Evolutionary conservation across 805 yeast genomes (phyloP), one percentile per base, ranked within the genome.

Genomic region (Candida ficus): DNA sequence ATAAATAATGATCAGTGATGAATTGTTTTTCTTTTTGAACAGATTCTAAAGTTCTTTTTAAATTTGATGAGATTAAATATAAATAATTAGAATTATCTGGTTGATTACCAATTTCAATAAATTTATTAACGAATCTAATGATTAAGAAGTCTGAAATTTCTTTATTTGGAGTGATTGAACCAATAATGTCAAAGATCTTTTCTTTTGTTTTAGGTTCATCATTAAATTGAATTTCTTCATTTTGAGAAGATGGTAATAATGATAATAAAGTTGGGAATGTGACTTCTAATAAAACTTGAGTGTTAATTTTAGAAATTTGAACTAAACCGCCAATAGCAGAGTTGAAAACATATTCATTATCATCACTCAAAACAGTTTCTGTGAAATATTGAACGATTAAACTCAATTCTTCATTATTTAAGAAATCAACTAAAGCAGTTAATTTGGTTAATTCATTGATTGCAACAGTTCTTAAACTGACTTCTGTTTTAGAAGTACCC

Each of bases 401-500:
- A 22, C 77, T 73, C 21, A 76, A 58, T 49, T 88, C 95, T 38
- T 75, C 74, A 4, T 52, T 47, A 13, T 60, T 59, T 35, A 88
- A 61, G 47, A 76, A 80, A 1, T 62, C 63, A 2, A 62, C 58
- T 48, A 84, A 62, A 23, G 67, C 62, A 8, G 80, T 64, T 32
- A 87, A 53, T 37, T 76, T 75, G 1, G 78, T 69, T 37, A 88
- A 68, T 33, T 83, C 85, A 39, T 76, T 76, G 22, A 84, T 65
- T 1, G 93, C 75, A 30, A 82, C 63, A 21, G 83, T 70, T 52
- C 88, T 71, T 42, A 88, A 67, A 2, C 89, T 76, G 10, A 79
- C 80, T 52, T 86, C 96, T 23, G 76, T 63, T 26, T 70, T 71
- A 0, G 95, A 78, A 0, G 85, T 71, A 0, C 83, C 72, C 56